phyloP scores from a whole-genome alignment of 129 eudicot genomes.

The Escallonia rubra region DNA sequence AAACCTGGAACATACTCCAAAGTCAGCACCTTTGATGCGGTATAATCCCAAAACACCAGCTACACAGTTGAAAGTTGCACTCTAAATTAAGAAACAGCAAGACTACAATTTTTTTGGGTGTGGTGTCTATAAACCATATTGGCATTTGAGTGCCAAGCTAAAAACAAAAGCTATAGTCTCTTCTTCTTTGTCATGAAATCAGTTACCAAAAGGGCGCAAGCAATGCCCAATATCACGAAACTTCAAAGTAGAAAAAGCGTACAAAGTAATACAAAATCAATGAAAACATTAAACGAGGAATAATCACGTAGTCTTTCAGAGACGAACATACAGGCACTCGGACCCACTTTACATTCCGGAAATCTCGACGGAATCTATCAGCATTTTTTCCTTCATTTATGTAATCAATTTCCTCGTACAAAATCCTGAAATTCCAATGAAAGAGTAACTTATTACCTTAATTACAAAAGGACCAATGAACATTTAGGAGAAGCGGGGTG shows the following conservation, averaged over 20 bases:
- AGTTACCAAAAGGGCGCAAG: too few species aligned
- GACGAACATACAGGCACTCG: conserved; percentile 95
- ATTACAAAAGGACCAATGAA: neutral
- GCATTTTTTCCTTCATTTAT: conserved; percentile 98
- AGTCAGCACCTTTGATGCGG: conserved; percentile 88
- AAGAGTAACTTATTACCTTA: neutral
- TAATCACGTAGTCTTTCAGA: conserved; percentile 4
- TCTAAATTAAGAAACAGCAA: neutral
- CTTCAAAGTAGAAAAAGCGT: too few species aligned
- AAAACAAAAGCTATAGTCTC: neutral
- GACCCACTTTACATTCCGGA: conserved; percentile 98
- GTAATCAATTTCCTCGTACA: conserved; percentile 96
- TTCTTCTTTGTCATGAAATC: too few species aligned
- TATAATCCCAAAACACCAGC: conserved; percentile 95
- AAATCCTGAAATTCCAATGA: conserved; percentile 50
- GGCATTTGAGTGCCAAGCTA: neutral
- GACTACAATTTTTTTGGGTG: neutral
- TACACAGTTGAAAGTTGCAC: conserved; percentile 21
- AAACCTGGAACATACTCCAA: conserved; percentile 97
- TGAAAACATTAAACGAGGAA: neutral
- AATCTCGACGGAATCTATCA: conserved; percentile 94
- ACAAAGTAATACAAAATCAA: conserved; percentile 1
- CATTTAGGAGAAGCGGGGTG: neutral
- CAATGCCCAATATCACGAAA: too few species aligned
- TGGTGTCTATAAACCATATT: neutral